phyloP scores from a whole-genome alignment of 2,329 filamentous ascomycete genomes.

The Arthrocladium fulminans region DNA sequence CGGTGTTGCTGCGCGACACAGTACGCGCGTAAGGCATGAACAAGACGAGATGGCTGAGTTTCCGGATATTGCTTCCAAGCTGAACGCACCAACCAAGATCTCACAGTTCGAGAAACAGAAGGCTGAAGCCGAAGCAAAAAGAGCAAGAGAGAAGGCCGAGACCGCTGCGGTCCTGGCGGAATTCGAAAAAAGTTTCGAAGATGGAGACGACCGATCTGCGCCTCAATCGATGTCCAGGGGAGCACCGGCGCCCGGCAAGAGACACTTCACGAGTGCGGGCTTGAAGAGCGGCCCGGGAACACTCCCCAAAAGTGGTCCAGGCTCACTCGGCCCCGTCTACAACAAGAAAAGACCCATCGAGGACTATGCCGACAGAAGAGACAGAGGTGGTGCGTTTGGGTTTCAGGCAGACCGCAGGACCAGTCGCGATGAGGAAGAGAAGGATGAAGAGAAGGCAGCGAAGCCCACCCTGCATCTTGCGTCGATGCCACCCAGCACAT shows the following conservation, averaged over 20 bases:
- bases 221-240: conserved; percentile 21
- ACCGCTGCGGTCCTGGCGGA: conserved; percentile 79
- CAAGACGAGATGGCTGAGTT: conserved; percentile 38
- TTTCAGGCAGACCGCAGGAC: conserved; percentile 30
- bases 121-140: conserved; percentile 82
- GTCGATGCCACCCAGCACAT: conserved; percentile 45
- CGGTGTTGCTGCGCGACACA: not conserved
- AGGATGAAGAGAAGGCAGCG: conserved; percentile 41
- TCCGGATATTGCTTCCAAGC: conserved; percentile 65
- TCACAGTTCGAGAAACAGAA: conserved; percentile 82
- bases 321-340: conserved; percentile 50
- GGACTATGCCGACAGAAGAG: conserved; percentile 23
- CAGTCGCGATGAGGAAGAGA: conserved; percentile 37
- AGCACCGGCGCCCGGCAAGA: conserved; percentile 40
- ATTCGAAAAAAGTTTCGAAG: conserved; percentile 64
- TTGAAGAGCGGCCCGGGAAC: conserved; percentile 43
- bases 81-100: conserved; percentile 66
- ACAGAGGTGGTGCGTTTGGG: conserved; percentile 26
- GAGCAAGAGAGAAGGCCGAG: conserved; percentile 72
- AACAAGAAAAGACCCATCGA: conserved; percentile 49
- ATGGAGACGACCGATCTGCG: conserved; percentile 28
- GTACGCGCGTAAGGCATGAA: not conserved
- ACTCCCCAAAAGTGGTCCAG: conserved; percentile 52
- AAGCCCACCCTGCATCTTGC: conserved; percentile 49
- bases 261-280: conserved; percentile 51